Base-by-base conservation (phyloP, 148 eudicot genomes). In the Cornus suecica region DNA sequence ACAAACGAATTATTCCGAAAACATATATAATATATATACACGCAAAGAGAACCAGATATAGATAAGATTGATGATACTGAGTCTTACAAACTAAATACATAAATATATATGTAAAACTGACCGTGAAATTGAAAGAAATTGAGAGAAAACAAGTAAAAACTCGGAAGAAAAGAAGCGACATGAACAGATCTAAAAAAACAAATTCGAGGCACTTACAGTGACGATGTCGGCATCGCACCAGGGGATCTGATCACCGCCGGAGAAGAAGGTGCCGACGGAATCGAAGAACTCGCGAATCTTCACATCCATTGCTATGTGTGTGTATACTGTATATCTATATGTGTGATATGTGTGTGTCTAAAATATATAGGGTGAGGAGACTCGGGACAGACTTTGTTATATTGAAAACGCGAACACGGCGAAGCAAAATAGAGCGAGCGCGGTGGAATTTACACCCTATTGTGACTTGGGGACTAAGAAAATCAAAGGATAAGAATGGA, bases 141-240 rank as follows among this genome's bases (percentile, higher is more conserved):
- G 20, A 11, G 15, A 48, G 3, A 48, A 48, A 48, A 32, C 3
- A 14, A 15, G 22, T 8, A 16, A 52, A 27, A 24, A 8, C 22
- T 27, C 8, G 31, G 48, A 69, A 41, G n/a, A n/a, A 5, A 68
- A 25, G 23, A 42, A 34, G 10, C 3, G 71, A 13, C 1, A 14
- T 4, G 2, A n/a, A 11, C 54, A 48, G 54, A 48, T 48, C 54
- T 3, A 13, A 13, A 18, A 48, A 48, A 24, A 13, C 20, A n/a
- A 65, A 65, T 65, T 6, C 8, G 68, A 8, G 37, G 22, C 8
- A 74, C 84, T 78, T 72, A 81, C 87, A 75, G 68, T 64, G 28
- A 84, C 80, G 79, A 84, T 81, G 37, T 84, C 87, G 61, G 78
- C 48, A 9, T 84, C 87, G 65, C 82, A 76, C 87, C 87, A 84